phyloP scores from a whole-genome alignment of 768 basidiomycete genomes.

The Dioszegia crocea region DNA sequence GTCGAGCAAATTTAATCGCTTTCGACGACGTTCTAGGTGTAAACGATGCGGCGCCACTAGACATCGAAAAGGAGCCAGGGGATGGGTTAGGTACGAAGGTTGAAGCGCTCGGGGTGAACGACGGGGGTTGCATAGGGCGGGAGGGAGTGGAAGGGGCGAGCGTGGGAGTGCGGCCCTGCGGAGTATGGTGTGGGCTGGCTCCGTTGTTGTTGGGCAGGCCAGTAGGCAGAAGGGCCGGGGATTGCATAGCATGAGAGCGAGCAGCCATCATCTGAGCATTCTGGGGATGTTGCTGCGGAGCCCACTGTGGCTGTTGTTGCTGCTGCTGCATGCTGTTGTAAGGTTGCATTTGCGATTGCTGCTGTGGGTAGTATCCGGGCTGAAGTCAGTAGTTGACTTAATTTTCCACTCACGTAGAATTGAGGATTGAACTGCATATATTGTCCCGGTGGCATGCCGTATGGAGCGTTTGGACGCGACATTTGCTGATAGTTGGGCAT shows the following conservation, averaged over 20 bases:
- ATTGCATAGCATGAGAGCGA: constrained; percentile 20
- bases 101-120: constrained; percentile 24
- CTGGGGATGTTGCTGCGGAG: constrained; percentile 33
- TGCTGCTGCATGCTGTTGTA: no score
- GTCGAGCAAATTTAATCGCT: constrained; percentile 46
- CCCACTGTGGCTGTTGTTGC: constrained; percentile 29
- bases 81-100: constrained; percentile 3
- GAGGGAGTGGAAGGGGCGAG: constrained; percentile 33
- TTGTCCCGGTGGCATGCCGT: constrained; percentile 20
- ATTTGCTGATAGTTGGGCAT: constrained; percentile 23
- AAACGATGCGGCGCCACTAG: constrained; percentile 50
- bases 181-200: constrained; percentile 34
- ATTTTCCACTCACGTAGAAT: constrained; percentile 35
- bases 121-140: constrained; percentile 27
- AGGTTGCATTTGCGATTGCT: constrained; percentile 19
- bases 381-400: constrained; percentile 1
- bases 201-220: constrained; percentile 28
- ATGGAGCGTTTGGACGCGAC: constrained; percentile 19
- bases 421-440: constrained; percentile 24
- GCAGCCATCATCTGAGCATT: constrained; percentile 27
- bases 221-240: constrained; percentile 24
- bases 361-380: constrained; percentile 28
- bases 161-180: constrained; percentile 29
- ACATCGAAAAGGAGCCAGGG: constrained; percentile 27
- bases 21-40: constrained; percentile 49